Conservation (phyloP, 768 basidiomycete species). For the Macrolepiota dolichaula region DNA sequence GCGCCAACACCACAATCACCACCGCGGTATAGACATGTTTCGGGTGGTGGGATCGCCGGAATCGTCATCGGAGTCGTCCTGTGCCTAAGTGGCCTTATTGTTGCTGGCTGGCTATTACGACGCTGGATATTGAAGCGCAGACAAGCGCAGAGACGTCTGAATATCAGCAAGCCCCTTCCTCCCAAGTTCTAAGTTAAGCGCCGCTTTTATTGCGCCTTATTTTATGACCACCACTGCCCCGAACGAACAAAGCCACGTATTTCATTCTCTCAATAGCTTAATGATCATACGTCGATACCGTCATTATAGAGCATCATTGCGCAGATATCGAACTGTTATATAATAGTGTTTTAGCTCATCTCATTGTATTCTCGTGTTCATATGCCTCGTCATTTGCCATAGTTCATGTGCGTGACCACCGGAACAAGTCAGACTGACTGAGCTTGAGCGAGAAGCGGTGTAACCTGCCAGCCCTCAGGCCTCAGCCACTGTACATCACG, state of each 20-base stretch:
- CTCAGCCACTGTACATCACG: not conserved
- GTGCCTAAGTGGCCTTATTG: conserved; percentile 39
- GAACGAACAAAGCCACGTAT: not conserved
- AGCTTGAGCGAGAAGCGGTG: not conserved
- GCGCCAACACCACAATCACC: not conserved
- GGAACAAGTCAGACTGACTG: too few species aligned
- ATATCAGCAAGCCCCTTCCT: conserved; percentile 21
- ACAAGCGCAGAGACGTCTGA: conserved; percentile 19
- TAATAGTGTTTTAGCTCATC: not conserved
- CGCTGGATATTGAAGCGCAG: conserved; percentile 36
- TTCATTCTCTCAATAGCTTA: not conserved
- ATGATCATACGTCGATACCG: not conserved
- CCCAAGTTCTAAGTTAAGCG: conserved; percentile 8
- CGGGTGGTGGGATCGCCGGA: conserved; percentile 35
- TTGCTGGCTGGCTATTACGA: conserved; percentile 44
- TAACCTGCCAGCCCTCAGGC: not conserved
- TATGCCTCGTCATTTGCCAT: not conserved
- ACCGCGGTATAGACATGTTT: not conserved
- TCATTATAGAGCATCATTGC: not conserved
- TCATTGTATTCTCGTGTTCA: not conserved
- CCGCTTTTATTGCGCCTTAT: not conserved
- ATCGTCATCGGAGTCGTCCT: conserved; percentile 50
- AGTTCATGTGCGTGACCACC: not conserved
- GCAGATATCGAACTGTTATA: not conserved
- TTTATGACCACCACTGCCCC: not conserved